A percentile compares a stretch with the other conserved stretches of the same genome.
These are phyloP conservation scores for Artomyces pyxidatus DNA, from an alignment of 768 basidiomycete genomes.

Conservation along the genomic window DNA sequence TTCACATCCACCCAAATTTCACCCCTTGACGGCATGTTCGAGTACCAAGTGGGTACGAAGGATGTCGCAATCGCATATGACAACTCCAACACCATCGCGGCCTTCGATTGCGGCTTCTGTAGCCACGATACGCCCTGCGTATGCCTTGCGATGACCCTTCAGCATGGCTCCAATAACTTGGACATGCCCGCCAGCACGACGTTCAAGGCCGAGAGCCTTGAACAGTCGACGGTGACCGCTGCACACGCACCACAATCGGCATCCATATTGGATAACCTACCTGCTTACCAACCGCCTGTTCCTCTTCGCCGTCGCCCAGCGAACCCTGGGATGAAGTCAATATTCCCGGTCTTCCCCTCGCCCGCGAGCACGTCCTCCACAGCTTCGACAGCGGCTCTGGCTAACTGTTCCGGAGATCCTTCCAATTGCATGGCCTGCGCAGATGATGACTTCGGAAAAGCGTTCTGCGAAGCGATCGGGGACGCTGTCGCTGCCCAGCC, in stretches of 20 bases:
- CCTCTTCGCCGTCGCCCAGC: conserved; percentile 59
- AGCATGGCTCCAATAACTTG: conserved; percentile 30
- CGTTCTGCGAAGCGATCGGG: conserved; percentile 74
- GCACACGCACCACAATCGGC: conserved; percentile 16
- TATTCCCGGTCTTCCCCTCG: conserved; percentile 43
- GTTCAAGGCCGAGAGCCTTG: conserved; percentile 22
- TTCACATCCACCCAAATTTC: conserved; percentile 24
- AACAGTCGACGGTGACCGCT: conserved; percentile 13
- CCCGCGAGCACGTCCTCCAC: conserved; percentile 20
- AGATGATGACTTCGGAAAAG: conserved; percentile 80
- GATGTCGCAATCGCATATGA: too few species aligned
- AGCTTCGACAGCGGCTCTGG: conserved; percentile 22
- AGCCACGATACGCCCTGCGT: conserved; percentile 62
- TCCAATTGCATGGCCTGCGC: conserved; percentile 80
- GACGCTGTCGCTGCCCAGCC: conserved; percentile 45
- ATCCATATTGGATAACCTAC: conserved; percentile 72
- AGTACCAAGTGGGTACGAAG: conserved; percentile 32
- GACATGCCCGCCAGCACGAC: conserved; percentile 8
- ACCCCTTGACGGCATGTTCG: conserved; percentile 26
- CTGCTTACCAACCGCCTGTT: conserved; percentile 74
- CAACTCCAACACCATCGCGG: conserved; percentile 27
- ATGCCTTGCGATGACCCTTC: conserved; percentile 59
- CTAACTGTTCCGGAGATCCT: conserved; percentile 75
- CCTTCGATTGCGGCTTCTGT: conserved; percentile 72
- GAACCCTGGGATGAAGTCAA: conserved; percentile 31